phyloP scores from a whole-genome alignment of 768 basidiomycete genomes.

The Leccinum olivaceopallidum region DNA sequence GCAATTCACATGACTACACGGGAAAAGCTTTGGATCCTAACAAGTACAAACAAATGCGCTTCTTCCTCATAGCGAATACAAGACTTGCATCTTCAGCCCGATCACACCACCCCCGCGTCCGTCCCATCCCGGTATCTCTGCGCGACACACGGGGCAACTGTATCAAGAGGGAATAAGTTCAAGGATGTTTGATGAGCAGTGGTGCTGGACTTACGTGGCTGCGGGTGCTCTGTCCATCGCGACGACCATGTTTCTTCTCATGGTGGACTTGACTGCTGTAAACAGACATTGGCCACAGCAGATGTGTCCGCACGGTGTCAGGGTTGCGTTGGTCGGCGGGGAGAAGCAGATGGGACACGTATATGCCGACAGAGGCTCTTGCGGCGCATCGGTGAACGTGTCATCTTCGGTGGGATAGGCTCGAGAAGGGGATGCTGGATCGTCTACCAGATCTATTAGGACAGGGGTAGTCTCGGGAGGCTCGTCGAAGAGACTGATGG shows the following conservation, averaged over 20 bases:
- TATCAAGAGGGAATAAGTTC: background rate
- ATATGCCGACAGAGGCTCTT: conserved; percentile 54
- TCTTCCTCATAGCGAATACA: conserved; percentile 26
- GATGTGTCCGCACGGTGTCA: conserved; percentile 81
- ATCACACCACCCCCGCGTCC: conserved; percentile 69
- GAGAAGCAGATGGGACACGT: conserved; percentile 81
- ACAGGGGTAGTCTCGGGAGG: background rate
- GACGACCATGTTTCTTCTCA: conserved; percentile 45
- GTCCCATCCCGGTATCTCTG: conserved; percentile 67
- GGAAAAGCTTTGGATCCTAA: conserved; percentile 19
- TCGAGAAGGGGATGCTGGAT: background rate
- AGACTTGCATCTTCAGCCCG: conserved; percentile 47
- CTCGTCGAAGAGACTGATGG: conserved; percentile 8
- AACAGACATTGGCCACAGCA: conserved; percentile 79
- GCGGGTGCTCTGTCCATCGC: conserved; percentile 33
- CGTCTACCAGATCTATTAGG: background rate
- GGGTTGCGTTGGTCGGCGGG: conserved; percentile 69
- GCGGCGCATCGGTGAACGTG: background rate
- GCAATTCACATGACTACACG: conserved; percentile 14
- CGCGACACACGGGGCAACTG: conserved; percentile 74
- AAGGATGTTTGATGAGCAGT: background rate
- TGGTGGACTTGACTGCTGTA: conserved; percentile 63
- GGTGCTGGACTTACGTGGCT: conserved; percentile 38
- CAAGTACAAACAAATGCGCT: conserved; percentile 18
- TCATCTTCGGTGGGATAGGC: background rate